A percentile compares a stretch with the other conserved stretches of the same genome.
Evolutionary conservation across 805 yeast genomes (phyloP).

Genomic region (Danielozyma ontarioensis): DNA sequence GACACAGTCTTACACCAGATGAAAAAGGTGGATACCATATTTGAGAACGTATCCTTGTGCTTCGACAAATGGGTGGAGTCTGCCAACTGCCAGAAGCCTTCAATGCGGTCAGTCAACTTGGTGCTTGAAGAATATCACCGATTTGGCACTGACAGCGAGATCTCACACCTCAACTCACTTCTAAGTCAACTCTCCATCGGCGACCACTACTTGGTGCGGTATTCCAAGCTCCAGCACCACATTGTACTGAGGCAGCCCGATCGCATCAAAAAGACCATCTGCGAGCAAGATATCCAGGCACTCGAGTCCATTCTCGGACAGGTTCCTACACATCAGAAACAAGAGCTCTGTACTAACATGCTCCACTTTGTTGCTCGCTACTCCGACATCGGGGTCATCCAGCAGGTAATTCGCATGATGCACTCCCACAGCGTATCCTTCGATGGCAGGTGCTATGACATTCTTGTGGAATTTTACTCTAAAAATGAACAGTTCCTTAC

Average conservation of each 20-base stretch:
- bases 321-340: constrained; percentile 7
- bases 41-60: constrained; percentile 21
- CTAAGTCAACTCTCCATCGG: constrained; percentile 14
- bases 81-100: constrained; percentile 16
- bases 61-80: constrained; percentile 23
- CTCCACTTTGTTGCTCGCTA: constrained; percentile 24
- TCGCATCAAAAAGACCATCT: constrained; percentile 19
- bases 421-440: constrained; percentile 16
- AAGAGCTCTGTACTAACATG: constrained; percentile 22
- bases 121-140: constrained; percentile 24
- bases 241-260: constrained; percentile 22
- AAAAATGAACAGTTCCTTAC: constrained; percentile 23
- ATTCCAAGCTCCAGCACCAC: constrained; percentile 16
- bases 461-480: constrained; percentile 22
- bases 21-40: constrained; percentile 22
- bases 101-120: constrained; percentile 20
- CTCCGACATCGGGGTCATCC: constrained; percentile 22
- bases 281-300: constrained; percentile 17
- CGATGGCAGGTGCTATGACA: constrained; percentile 14
- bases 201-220: constrained; percentile 19
- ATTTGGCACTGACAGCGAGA: constrained; percentile 25
- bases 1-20: constrained; percentile 22
- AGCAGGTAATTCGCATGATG: constrained; percentile 21
- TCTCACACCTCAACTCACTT: constrained; percentile 13
- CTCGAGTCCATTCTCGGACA: constrained; percentile 10